Percentiles rank a stretch among this genome's conserved stretches.
phyloP scores from a whole-genome alignment of 768 basidiomycete species.

The Tulasnella sp. region DNA sequence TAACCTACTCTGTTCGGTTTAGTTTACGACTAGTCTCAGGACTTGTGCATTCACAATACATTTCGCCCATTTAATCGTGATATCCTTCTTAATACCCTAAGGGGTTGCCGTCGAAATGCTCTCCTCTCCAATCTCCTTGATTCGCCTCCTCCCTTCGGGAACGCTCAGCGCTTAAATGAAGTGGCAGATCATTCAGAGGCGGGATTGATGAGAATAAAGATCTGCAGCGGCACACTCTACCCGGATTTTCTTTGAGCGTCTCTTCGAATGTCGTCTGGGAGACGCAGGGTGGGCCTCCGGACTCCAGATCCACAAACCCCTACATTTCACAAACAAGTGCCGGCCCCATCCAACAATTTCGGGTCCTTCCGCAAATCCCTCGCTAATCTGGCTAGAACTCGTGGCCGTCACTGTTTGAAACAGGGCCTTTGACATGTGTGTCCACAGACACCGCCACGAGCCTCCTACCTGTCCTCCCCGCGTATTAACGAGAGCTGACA shows the following conservation, averaged over 20 bases:
- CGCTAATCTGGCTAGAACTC: neutral
- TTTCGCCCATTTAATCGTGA: slow-evolving; percentile 31
- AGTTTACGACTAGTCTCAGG: slow-evolving; percentile 42
- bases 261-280: slow-evolving; percentile 1
- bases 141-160: slow-evolving; percentile 32
- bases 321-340: neutral
- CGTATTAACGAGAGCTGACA: neutral
- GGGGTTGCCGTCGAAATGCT: neutral
- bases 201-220: neutral
- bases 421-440: slow-evolving; percentile 4
- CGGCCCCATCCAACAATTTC: neutral
- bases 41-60: slow-evolving; percentile 49
- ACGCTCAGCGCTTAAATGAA: slow-evolving; percentile 42
- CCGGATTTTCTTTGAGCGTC: neutral
- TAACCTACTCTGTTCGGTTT: slow-evolving; percentile 29
- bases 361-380: slow-evolving; percentile 1
- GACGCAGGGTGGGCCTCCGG: slow-evolving; percentile 3
- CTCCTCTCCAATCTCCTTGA: neutral
- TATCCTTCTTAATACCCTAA: neutral
- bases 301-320: neutral
- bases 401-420: neutral
- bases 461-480: neutral
- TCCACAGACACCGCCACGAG: neutral
- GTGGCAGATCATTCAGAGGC: neutral
- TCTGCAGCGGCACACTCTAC: neutral